Conservation (phyloP, 192 early-diverging fungal species). For the Coemansia sp. region DNA sequence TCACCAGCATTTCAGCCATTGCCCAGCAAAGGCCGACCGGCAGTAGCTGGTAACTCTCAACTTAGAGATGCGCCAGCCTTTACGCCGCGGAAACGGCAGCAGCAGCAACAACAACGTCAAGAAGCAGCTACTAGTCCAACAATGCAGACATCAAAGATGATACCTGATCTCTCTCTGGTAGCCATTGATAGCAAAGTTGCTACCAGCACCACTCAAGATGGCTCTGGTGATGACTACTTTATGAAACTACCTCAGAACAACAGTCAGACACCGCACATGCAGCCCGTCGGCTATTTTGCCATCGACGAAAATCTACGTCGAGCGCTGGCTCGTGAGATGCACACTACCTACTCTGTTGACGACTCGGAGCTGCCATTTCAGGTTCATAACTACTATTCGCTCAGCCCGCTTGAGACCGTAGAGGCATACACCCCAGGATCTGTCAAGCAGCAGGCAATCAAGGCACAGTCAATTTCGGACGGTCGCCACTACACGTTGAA, state of each 20-base stretch:
- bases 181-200: neutral
- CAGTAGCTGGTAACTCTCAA: constrained; percentile 1
- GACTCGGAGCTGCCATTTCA: constrained; percentile 72
- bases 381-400: constrained; percentile 87
- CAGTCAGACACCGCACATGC: constrained; percentile 73
- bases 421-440: constrained; percentile 62
- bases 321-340: constrained; percentile 63
- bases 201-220: neutral
- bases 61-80: constrained; percentile 34
- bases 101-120: constrained; percentile 11
- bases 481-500: constrained; percentile 82
- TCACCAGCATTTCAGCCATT: constrained; percentile 49
- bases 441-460: constrained; percentile 76
- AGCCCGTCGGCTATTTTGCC: constrained; percentile 79
- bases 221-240: constrained; percentile 25
- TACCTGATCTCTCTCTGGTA: constrained; percentile 7
- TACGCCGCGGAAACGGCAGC: constrained; percentile 21
- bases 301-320: constrained; percentile 82
- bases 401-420: constrained; percentile 63
- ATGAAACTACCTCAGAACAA: constrained; percentile 19
- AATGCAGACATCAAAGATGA: neutral
- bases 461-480: constrained; percentile 79
- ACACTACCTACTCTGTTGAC: constrained; percentile 31
- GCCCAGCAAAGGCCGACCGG: constrained; percentile 11
- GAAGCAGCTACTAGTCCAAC: constrained; percentile 4